Conservation (phyloP, 768 basidiomycete species). For the Kwoniella bestiolae region DNA sequence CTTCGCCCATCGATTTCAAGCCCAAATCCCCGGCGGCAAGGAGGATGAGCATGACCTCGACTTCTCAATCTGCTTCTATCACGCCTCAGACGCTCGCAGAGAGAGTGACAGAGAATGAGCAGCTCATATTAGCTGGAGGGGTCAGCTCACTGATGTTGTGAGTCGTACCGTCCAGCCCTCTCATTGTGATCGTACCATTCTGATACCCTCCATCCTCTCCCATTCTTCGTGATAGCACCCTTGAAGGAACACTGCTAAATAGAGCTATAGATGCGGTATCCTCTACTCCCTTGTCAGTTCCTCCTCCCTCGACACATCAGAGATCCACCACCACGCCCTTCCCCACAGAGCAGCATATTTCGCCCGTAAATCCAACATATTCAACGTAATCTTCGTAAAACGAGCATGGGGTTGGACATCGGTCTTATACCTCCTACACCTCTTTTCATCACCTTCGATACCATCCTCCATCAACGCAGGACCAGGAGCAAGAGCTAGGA, state of each 20-base stretch:
- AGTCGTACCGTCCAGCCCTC: neutral
- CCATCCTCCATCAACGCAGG: neutral
- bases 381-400: conserved; percentile 90
- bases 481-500: conserved; percentile 10
- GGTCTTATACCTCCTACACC: conserved; percentile 60
- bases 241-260: neutral
- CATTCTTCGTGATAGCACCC: too few species aligned
- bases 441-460: conserved; percentile 31
- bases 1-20: conserved; percentile 39
- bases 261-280: conserved; percentile 30
- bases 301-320: conserved; percentile 83
- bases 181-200: too few species aligned
- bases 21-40: conserved; percentile 34
- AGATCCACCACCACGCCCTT: conserved; percentile 68
- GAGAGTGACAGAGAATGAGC: conserved; percentile 6
- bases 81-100: conserved; percentile 8
- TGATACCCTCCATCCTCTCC: too few species aligned
- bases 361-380: conserved; percentile 75
- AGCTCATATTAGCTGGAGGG: conserved; percentile 17
- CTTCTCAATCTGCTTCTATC: conserved; percentile 29
- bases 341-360: conserved; percentile 67
- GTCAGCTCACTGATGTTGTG: conserved; percentile 20
- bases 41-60: conserved; percentile 40
- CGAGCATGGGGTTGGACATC: conserved; percentile 90
- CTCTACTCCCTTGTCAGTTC: conserved; percentile 57